Percentiles rank a stretch among this genome's conserved stretches.
These are phyloP conservation scores for Ceratobasidium sp. DNA, from an alignment of 1,284 basidiomycete genomes.

Conservation along the genomic window DNA sequence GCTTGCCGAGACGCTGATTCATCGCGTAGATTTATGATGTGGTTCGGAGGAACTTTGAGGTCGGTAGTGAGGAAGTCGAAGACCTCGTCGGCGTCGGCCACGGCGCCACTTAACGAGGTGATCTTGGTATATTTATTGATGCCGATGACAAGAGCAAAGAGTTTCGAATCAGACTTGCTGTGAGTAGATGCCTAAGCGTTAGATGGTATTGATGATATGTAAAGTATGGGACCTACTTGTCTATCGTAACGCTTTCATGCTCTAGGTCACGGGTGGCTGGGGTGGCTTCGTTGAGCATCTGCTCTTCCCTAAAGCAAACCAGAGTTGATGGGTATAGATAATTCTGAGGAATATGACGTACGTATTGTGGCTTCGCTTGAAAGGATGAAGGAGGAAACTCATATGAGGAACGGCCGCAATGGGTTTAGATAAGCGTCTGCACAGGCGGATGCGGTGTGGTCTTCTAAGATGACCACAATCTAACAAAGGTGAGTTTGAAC, in stretches of 20 bases:
- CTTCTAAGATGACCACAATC: too few relatives aligned
- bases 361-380: constrained; percentile 43
- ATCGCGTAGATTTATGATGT: constrained; percentile 20
- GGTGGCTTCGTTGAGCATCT: too few relatives aligned
- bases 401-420: neutral
- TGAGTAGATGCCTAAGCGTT: neutral
- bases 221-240: neutral
- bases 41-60: constrained; percentile 14
- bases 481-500: too few relatives aligned
- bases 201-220: neutral
- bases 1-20: constrained; percentile 8
- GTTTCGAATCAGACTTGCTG: constrained; percentile 11
- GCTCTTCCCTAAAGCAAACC: too few relatives aligned
- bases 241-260: neutral
- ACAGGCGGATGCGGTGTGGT: too few relatives aligned
- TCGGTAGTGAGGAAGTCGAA: constrained; percentile 8
- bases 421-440: too few relatives aligned
- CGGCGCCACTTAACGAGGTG: constrained; percentile 10
- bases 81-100: constrained; percentile 16
- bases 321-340: too few relatives aligned
- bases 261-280: too few relatives aligned
- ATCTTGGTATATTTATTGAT: constrained; percentile 19
- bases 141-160: constrained; percentile 34
- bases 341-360: constrained; percentile 39
- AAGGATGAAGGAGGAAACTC: neutral